These are phyloP conservation scores for Nakataea oryzae DNA, from an alignment of 2,329 filamentous ascomycete species.

Conservation along the genomic window DNA sequence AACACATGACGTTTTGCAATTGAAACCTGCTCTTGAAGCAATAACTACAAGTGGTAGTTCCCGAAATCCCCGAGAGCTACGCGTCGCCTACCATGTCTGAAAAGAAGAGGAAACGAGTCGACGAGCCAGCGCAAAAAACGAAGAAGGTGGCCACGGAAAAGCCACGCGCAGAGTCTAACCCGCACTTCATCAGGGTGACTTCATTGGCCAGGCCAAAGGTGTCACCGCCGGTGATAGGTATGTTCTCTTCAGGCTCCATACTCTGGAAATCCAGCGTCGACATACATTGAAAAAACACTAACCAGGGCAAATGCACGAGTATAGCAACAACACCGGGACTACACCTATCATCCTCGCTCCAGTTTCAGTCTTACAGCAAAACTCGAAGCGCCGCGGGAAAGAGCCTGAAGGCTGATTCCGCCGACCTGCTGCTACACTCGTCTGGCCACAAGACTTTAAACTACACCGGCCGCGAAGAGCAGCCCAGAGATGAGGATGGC, in stretches of 20 bases:
- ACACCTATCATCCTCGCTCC: conserved; percentile 20
- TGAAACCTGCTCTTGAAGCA: neutral
- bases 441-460: conserved; percentile 45
- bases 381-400: conserved; percentile 25
- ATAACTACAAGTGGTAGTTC: neutral
- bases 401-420: conserved; percentile 17
- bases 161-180: conserved; percentile 17
- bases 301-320: neutral
- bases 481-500: conserved; percentile 24
- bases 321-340: conserved; percentile 31
- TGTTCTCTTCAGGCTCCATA: conserved; percentile 1
- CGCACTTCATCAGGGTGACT: conserved; percentile 30
- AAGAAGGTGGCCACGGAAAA: conserved; percentile 39
- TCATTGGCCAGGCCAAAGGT: conserved; percentile 32
- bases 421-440: conserved; percentile 48
- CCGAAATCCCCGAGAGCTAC: neutral
- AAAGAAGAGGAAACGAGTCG: conserved; percentile 45
- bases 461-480: conserved; percentile 48
- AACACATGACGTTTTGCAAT: neutral
- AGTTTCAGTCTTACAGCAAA: conserved; percentile 39
- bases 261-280: neutral
- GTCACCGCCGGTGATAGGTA: conserved; percentile 34
- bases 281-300: neutral
- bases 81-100: neutral
- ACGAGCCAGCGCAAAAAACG: conserved; percentile 29